Evolutionary conservation across 192 early-diverging fungal genomes (phyloP).

Genomic region (Chytriomyces sp.): DNA sequence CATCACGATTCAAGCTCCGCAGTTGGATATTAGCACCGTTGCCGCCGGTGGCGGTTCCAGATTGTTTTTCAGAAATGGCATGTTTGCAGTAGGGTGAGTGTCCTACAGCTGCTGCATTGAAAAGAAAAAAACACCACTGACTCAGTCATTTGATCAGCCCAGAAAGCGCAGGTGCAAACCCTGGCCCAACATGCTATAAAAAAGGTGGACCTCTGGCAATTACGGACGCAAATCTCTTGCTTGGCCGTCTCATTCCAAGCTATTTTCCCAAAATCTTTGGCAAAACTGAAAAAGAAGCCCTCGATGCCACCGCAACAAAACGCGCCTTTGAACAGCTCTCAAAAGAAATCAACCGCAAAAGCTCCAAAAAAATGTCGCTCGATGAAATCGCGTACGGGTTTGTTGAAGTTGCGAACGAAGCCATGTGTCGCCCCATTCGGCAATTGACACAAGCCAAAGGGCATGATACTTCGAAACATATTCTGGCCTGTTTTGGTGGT

Average conservation of each 20-base stretch:
- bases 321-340: constrained; percentile 71
- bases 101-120: constrained; percentile 9
- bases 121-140: not conserved
- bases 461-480: constrained; percentile 81
- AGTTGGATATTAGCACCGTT: constrained; percentile 94
- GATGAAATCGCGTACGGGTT: constrained; percentile 95
- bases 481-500: constrained; percentile 91
- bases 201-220: constrained; percentile 91
- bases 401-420: constrained; percentile 93
- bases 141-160: constrained; percentile 38
- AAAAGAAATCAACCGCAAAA: constrained; percentile 63
- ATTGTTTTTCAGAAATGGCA: constrained; percentile 89
- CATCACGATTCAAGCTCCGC: constrained; percentile 93
- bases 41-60: constrained; percentile 96
- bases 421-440: constrained; percentile 94
- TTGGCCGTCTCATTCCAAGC: constrained; percentile 82
- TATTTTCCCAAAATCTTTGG: constrained; percentile 98
- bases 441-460: constrained; percentile 92
- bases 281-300: constrained; percentile 74
- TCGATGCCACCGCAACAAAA: constrained; percentile 71
- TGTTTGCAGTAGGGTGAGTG: constrained; percentile 86
- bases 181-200: constrained; percentile 95
- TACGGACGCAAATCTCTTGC: constrained; percentile 91
- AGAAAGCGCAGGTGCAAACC: constrained; percentile 88
- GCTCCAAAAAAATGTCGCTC: constrained; percentile 57